Evolutionary conservation across 352 stramenopile species (phyloP).

Genomic region (Globisporangium polare): DNA sequence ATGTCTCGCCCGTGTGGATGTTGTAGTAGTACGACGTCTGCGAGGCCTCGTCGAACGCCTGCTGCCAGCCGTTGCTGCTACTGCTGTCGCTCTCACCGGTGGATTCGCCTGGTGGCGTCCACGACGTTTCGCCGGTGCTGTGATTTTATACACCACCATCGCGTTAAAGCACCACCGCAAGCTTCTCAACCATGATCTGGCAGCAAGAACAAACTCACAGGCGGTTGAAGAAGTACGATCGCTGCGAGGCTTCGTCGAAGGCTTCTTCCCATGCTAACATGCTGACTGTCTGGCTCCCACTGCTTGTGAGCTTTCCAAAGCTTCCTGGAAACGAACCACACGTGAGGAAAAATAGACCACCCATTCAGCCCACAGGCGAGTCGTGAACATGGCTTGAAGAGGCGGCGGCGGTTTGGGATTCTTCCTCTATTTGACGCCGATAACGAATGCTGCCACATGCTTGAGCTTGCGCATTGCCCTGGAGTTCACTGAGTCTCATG

Average conservation of each 20-base stretch:
- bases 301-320: background rate
- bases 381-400: background rate
- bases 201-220: slow-evolving; percentile 32
- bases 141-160: background rate
- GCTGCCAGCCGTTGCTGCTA: slow-evolving; percentile 33
- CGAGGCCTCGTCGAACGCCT: slow-evolving; percentile 66
- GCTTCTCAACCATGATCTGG: no score
- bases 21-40: slow-evolving; percentile 74
- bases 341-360: slow-evolving; percentile 3
- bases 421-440: background rate
- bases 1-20: slow-evolving; percentile 54
- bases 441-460: no score
- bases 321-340: background rate
- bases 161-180: background rate
- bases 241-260: slow-evolving; percentile 32
- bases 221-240: slow-evolving; percentile 56
- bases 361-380: slow-evolving; percentile 1
- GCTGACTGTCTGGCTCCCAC: slow-evolving; percentile 8
- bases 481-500: background rate
- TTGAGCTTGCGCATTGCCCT: background rate
- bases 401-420: background rate
- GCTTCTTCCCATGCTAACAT: slow-evolving; percentile 46
- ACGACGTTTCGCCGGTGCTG: slow-evolving; percentile 61
- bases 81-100: slow-evolving; percentile 19
- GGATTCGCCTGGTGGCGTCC: slow-evolving; percentile 30